phyloP scores from a whole-genome alignment of 2,329 filamentous ascomycete genomes.

The Pseudonectria buxi region DNA sequence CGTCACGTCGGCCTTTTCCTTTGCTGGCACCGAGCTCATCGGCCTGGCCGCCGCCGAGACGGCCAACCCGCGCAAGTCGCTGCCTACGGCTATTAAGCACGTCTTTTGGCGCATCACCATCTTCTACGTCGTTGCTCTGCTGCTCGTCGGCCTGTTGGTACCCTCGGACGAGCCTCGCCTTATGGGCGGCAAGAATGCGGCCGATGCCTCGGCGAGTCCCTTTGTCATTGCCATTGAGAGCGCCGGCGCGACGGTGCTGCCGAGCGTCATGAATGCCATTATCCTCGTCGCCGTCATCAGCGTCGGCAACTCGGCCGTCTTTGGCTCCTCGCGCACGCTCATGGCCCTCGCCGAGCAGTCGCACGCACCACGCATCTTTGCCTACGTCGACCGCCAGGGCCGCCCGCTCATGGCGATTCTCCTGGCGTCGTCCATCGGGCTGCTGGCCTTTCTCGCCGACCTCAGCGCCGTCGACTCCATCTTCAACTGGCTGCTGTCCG shows the following conservation, averaged over 20 bases:
- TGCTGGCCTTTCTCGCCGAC: slow-evolving; percentile 72
- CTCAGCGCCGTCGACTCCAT: slow-evolving; percentile 51
- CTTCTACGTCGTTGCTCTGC: slow-evolving; percentile 84
- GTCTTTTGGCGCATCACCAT: slow-evolving; percentile 91
- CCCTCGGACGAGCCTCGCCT: slow-evolving; percentile 63
- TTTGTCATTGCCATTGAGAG: slow-evolving; percentile 90
- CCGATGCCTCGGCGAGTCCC: slow-evolving; percentile 70
- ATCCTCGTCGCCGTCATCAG: slow-evolving; percentile 87
- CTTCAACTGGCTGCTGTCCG: slow-evolving; percentile 73
- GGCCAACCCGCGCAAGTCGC: slow-evolving; percentile 67
- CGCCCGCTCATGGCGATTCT: slow-evolving; percentile 70
- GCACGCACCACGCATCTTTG: slow-evolving; percentile 70
- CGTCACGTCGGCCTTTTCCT: slow-evolving; percentile 69
- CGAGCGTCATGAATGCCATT: slow-evolving; percentile 89
- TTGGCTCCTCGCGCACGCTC: slow-evolving; percentile 83
- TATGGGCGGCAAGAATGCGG: slow-evolving; percentile 44
- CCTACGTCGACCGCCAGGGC: slow-evolving; percentile 78
- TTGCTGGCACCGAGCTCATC: slow-evolving; percentile 69
- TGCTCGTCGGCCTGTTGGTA: slow-evolving; percentile 74
- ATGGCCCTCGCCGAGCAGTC: slow-evolving; percentile 83
- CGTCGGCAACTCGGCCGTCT: slow-evolving; percentile 86
- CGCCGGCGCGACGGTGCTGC: slow-evolving; percentile 71
- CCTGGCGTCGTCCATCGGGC: slow-evolving; percentile 59
- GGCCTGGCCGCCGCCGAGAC: slow-evolving; percentile 73
- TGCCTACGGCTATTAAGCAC: slow-evolving; percentile 84